Percentiles rank a stretch among this genome's conserved stretches.
Evolutionary conservation across 371 early-diverging fungal genomes (phyloP).

Genomic region (Mucor lusitanicus): DNA sequence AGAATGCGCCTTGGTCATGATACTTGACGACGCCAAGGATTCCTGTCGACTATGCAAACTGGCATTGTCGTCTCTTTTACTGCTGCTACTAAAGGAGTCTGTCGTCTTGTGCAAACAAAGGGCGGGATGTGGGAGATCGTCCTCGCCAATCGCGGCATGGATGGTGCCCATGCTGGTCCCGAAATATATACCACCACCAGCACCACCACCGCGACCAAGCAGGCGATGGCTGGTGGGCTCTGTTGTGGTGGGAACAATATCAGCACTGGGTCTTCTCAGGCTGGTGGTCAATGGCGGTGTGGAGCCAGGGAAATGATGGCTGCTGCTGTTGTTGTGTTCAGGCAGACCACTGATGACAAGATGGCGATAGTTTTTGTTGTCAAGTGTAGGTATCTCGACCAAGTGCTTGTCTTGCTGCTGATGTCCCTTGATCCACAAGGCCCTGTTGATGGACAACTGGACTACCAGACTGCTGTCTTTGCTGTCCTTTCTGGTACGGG

Average conservation of each 20-base stretch:
- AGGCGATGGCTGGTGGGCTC: no score
- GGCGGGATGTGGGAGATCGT: not conserved
- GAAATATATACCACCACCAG: not conserved
- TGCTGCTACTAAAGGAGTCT: not conserved
- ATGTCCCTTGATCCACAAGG: not conserved
- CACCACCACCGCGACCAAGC: no score
- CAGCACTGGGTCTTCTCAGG: slow-evolving; percentile 42
- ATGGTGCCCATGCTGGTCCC: not conserved
- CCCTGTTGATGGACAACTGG: not conserved
- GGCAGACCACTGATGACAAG: slow-evolving; percentile 57
- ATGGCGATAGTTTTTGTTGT: slow-evolving; percentile 35
- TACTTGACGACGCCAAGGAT: slow-evolving; percentile 38
- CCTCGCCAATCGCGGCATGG: slow-evolving; percentile 16
- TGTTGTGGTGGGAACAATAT: slow-evolving; percentile 9
- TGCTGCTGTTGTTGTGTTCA: slow-evolving; percentile 44
- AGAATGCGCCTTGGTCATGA: slow-evolving; percentile 29
- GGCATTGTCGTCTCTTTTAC: slow-evolving; percentile 20
- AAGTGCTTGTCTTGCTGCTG: not conserved
- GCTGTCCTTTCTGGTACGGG: not conserved
- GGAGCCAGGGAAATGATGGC: slow-evolving; percentile 27
- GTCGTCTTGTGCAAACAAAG: slow-evolving; percentile 11
- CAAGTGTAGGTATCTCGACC: slow-evolving; percentile 6
- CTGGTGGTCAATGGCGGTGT: slow-evolving; percentile 3
- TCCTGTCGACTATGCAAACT: slow-evolving; percentile 42
- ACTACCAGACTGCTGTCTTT: not conserved